Evolutionary conservation across 768 basidiomycete species (phyloP), one percentile per base, ranked within the genome.

Genomic region (Leccinum fibrillosum): DNA sequence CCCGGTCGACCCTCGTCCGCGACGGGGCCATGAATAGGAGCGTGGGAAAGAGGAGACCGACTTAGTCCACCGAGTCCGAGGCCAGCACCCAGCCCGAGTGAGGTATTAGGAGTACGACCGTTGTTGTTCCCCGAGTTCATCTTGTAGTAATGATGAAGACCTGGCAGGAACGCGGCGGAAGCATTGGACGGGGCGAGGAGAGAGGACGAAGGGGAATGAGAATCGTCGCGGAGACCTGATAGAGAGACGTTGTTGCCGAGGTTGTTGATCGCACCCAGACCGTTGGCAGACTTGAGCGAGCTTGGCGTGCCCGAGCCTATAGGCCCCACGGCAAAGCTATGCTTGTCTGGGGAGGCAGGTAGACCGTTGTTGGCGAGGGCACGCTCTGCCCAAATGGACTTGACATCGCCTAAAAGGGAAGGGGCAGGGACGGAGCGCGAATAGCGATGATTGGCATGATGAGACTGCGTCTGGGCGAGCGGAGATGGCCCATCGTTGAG

Each of bases 401-500:
- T 83, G 59, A 91, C 82, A 57, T 92, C 88, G 23, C 88, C 86
- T 15, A 93, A 72, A 10, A 92, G 76, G 1, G 88, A 84, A 0
- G 88, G 83, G 1, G 91, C 88, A 13, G 91, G 90, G 0, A 93
- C 91, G 1, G 89, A 90, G 39, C 87, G 85, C 15, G 89, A 91
- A 67, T 92, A 88, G n/a, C 88, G 82, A 65, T 92, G 90, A 44
- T 69, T 70, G 47, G 70, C 59, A 11, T 69, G 68, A 32, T 68
- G 69, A 12, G 39, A 34, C 45, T 64, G 71, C 0, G 60, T 39
- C 35, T 64, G 56, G 2, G 52, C 53, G 10, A 62, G 64, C 4
- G 62, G 64, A 23, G 70, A 61, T 0, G 67, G 61, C 0, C 61
- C 4, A 52, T 72, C 67, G 11, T 64, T 23, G 2, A 23, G 25